Percentiles rank a stretch among this genome's conserved stretches.
phyloP scores from a whole-genome alignment of 805 yeast species.

The Starmerella apicola region DNA sequence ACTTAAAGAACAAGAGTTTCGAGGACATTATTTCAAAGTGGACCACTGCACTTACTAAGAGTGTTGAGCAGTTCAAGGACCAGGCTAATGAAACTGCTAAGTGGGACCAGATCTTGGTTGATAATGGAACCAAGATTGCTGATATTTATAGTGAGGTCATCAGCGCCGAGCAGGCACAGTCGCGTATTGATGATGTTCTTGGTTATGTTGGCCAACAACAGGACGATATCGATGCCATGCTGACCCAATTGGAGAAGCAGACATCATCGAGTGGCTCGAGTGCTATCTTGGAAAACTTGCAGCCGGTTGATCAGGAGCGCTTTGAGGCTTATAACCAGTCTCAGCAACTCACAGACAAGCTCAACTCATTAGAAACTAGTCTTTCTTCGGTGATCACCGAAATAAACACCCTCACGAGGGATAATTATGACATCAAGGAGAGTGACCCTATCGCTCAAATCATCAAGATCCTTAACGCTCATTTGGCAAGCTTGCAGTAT shows the following conservation, averaged over 20 bases:
- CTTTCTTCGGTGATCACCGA: conserved; percentile 26
- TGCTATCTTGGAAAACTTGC: conserved; percentile 25
- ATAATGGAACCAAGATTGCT: conserved; percentile 74
- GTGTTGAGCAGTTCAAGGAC: conserved; percentile 59
- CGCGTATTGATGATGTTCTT: conserved; percentile 75
- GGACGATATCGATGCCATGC: conserved; percentile 70
- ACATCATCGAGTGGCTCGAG: conserved; percentile 13
- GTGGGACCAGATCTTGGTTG: conserved; percentile 79
- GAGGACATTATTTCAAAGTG: conserved; percentile 88
- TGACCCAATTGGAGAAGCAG: conserved; percentile 72
- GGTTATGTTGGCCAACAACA: conserved; percentile 84
- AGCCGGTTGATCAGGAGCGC: conserved; percentile 62
- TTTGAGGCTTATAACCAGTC: conserved; percentile 83
- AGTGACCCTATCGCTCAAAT: conserved; percentile 37
- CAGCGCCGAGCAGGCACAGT: conserved; percentile 74
- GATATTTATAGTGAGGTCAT: conserved; percentile 64
- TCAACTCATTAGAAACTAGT: conserved; percentile 66
- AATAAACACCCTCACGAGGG: conserved; percentile 46
- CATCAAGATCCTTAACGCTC: conserved; percentile 72
- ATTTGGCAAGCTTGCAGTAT: conserved; percentile 79
- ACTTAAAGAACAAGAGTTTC: conserved; percentile 78
- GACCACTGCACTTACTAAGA: conserved; percentile 71
- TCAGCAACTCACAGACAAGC: conserved; percentile 66
- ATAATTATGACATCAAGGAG: conserved; percentile 53
- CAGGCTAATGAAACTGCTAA: conserved; percentile 63